Base-by-base conservation (phyloP, 768 basidiomycete genomes). In the Russula vinacea region DNA sequence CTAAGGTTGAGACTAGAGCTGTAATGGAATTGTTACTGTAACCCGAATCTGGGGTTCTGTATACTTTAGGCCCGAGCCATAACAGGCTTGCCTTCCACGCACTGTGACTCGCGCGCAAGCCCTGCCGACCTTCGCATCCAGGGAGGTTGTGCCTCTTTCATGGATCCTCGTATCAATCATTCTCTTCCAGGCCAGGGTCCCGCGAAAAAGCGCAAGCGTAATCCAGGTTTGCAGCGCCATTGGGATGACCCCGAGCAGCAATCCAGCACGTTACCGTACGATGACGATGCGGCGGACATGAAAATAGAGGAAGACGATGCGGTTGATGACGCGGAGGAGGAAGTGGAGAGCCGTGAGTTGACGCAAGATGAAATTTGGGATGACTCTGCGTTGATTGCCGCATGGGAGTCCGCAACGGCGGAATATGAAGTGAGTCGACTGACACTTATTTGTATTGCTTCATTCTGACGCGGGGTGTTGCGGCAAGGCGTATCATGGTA, bases 361-460 rank as follows among this genome's bases (percentile, higher is more conserved):
- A 84, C 86, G 10, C 81, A 87, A 39, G 82, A 85, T 54, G 90
- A 93, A 70, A 85, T 91, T 42, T 93, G 91, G 91, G 91, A 93
- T 67, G 91, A 93, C 72, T 87, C 88, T 40, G 89, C 88, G 5
- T 80, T 93, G 67, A 82, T 93, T 51, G 81, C 88, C 58, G 91
- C 91, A 22, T 92, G 91, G 91, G 82, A 92, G 72, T 86, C 90
- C 64, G 91, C 91, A 19, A 84, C 81, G 67, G 89, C 89, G 62
- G 91, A 93, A 72, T 93, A 92, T 68, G 80, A 89, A 76, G 85
- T 84, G 67, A 53, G 75, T 74, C 17, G 54, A 14, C 58, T 29
- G 62, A 16, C 56, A 7, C 2, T 24, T 24, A 37, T 22, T 29
- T 6, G 24, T n/a, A 47, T 7, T 26, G 4, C 22, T 33, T 26